phyloP scores from a whole-genome alignment of 805 yeast genomes.

The Metschnikowia orientalis region DNA sequence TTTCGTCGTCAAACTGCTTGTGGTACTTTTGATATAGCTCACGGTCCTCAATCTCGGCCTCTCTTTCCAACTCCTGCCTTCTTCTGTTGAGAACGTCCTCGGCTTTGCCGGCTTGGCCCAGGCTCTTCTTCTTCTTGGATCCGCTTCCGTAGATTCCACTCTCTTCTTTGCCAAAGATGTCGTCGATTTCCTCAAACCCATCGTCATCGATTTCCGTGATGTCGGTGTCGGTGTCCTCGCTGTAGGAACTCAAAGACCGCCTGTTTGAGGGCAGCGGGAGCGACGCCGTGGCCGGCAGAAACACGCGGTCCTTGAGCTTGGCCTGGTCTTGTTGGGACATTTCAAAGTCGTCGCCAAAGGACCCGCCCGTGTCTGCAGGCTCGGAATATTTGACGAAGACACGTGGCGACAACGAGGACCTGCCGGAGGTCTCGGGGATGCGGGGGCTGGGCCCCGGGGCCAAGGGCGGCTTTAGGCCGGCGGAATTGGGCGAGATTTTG shows the following conservation, averaged over 20 bases:
- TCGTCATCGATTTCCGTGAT: conserved; percentile 37
- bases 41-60: conserved; percentile 33
- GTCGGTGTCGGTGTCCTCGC: conserved; percentile 39
- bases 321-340: conserved; percentile 4
- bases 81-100: conserved; percentile 23
- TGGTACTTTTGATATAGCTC: conserved; percentile 23
- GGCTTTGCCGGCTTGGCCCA: conserved; percentile 17
- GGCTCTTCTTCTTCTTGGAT: conserved; percentile 7
- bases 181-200: conserved; percentile 35
- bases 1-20: conserved; percentile 17
- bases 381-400: conserved; percentile 8
- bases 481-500: conserved; percentile 5
- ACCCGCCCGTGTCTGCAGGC: conserved; percentile 8
- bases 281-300: conserved; percentile 16
- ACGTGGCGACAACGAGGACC: conserved; percentile 6
- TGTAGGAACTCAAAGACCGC: conserved; percentile 32
- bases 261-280: conserved; percentile 18
- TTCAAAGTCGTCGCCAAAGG: conserved; percentile 10
- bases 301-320: conserved; percentile 1
- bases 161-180: conserved; percentile 36
- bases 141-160: conserved; percentile 29
- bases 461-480: conserved; percentile 3
- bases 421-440: neutral
- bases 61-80: conserved; percentile 23
- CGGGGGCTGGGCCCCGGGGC: conserved; percentile 6